Evolutionary conservation across 2,329 filamentous ascomycete genomes (phyloP).

Genomic region (Xylaria sp.): DNA sequence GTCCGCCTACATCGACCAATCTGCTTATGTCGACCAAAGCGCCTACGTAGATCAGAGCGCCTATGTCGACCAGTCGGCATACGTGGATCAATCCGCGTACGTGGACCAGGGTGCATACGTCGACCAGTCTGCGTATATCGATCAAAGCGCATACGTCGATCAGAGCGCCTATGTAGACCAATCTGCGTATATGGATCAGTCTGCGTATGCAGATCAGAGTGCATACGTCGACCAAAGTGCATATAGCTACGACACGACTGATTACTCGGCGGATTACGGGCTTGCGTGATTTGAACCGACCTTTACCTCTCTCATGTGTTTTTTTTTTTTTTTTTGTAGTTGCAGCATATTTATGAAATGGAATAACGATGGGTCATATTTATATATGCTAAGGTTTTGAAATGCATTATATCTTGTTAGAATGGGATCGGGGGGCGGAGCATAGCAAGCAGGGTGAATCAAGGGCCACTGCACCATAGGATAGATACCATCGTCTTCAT

Average conservation of each 20-base stretch:
- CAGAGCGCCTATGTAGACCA: slow-evolving; percentile 24
- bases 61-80: slow-evolving; percentile 18
- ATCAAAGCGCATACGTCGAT: slow-evolving; percentile 16
- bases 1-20: slow-evolving; percentile 13
- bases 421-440: neutral
- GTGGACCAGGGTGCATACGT: slow-evolving; percentile 8
- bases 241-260: slow-evolving; percentile 28
- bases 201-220: slow-evolving; percentile 12
- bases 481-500: slow-evolving; percentile 17
- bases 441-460: neutral
- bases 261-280: slow-evolving; percentile 31
- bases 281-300: neutral
- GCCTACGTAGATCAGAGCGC: slow-evolving; percentile 15
- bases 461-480: slow-evolving; percentile 6
- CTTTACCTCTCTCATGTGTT: neutral
- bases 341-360: neutral
- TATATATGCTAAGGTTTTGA: neutral
- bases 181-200: slow-evolving; percentile 14
- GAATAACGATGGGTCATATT: neutral
- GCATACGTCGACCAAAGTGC: slow-evolving; percentile 8
- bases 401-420: slow-evolving; percentile 1
- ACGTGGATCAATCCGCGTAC: slow-evolving; percentile 9
- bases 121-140: slow-evolving; percentile 14
- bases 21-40: slow-evolving; percentile 14
- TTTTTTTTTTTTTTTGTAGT: neutral